Conservation (phyloP, 169 alveolate species). For the Cyclospora cayetanensis region DNA sequence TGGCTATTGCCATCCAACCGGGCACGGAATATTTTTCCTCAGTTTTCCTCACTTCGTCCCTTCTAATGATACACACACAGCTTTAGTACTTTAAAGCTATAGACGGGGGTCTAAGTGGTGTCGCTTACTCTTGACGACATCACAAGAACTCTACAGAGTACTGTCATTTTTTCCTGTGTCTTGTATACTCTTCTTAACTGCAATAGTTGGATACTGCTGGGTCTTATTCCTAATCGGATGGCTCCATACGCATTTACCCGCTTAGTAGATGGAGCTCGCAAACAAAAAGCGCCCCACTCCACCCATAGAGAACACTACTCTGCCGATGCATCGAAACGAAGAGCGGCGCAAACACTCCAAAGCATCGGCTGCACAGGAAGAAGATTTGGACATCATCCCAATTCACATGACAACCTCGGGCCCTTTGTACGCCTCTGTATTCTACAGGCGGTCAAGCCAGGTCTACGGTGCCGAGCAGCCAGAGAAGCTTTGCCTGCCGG, state of each 20-base stretch:
- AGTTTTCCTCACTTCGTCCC: background rate
- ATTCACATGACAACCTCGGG: constrained; percentile 22
- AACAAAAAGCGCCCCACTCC: background rate
- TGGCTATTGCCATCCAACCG: background rate
- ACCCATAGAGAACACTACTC: background rate
- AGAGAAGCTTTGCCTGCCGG: background rate
- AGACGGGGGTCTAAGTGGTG: background rate
- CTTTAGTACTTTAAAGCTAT: background rate
- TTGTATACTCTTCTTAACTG: background rate
- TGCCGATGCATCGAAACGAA: background rate
- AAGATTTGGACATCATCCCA: background rate
- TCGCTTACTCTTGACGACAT: background rate
- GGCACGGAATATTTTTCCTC: background rate
- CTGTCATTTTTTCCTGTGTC: background rate
- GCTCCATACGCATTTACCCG: background rate
- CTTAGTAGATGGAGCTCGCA: background rate
- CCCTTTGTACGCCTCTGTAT: background rate
- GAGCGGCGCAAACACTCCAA: background rate
- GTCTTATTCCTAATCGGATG: no score
- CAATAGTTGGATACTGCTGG: no score
- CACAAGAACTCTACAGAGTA: background rate
- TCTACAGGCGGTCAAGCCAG: constrained; percentile 18
- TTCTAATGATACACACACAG: no score
- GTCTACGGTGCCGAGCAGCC: background rate
- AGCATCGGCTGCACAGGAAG: background rate